These are phyloP conservation scores for Saccharomycopsis oosterbeekiorum DNA, from an alignment of 805 yeast genomes.

Conservation along the genomic window DNA sequence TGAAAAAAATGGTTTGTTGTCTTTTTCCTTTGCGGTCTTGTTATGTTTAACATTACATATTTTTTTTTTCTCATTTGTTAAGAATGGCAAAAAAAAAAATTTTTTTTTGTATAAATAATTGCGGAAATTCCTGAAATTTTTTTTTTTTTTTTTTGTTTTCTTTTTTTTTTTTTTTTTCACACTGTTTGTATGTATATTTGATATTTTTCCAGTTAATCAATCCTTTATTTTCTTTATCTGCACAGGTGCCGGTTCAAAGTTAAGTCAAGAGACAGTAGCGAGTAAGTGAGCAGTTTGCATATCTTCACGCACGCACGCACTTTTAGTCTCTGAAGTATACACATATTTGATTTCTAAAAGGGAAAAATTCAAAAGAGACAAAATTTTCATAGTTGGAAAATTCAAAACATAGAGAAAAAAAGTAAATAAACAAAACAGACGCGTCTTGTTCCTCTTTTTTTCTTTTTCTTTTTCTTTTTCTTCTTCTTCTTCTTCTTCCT, in stretches of 20 bases:
- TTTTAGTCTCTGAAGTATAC: no score
- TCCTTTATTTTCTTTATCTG: neutral
- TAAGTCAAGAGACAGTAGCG: neutral
- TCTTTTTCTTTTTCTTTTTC: no score
- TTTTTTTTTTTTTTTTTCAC: neutral
- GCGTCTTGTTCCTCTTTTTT: neutral
- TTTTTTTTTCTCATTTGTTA: neutral
- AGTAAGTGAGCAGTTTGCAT: neutral
- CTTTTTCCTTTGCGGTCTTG: neutral
- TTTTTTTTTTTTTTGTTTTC: neutral
- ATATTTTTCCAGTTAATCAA: neutral
- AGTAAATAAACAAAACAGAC: neutral
- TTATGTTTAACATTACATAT: neutral
- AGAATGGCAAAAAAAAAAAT: neutral
- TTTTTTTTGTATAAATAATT: neutral
- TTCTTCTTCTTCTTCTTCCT: no score
- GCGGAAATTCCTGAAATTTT: conserved; percentile 1
- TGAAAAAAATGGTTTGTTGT: neutral
- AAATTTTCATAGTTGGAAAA: neutral
- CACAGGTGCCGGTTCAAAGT: neutral
- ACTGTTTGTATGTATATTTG: neutral
- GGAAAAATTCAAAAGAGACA: neutral
- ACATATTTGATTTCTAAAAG: neutral
- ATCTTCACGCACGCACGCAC: neutral
- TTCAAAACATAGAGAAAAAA: neutral